phyloP scores from a whole-genome alignment of 208 protist genomes.

The Leishmania aethiopica region DNA sequence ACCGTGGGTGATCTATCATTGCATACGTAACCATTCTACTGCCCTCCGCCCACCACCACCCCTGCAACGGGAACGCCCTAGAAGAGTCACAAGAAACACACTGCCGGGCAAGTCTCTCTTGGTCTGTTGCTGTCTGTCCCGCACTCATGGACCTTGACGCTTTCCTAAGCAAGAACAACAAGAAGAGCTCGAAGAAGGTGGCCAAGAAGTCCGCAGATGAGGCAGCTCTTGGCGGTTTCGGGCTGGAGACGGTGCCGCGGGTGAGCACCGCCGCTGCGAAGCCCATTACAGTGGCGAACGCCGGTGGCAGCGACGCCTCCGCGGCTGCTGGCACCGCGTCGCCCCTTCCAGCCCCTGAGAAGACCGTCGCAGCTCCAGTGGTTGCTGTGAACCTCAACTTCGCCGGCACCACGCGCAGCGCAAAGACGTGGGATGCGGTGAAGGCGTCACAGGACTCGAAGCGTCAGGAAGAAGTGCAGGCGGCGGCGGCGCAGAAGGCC shows the following conservation, averaged over 20 bases:
- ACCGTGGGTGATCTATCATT: background rate
- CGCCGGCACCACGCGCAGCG: slow-evolving; percentile 32
- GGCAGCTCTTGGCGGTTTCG: slow-evolving; percentile 35
- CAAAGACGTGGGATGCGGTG: slow-evolving; percentile 66
- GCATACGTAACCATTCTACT: background rate
- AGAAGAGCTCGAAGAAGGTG: slow-evolving; percentile 61
- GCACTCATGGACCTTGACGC: slow-evolving; percentile 55
- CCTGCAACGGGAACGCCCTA: background rate
- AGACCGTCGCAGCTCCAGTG: slow-evolving; percentile 16
- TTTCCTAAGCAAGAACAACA: slow-evolving; percentile 72
- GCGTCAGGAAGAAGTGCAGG: slow-evolving; percentile 20
- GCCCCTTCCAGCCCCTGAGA: slow-evolving; percentile 5
- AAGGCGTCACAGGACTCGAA: slow-evolving; percentile 21
- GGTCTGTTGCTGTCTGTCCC: background rate
- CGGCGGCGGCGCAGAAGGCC: slow-evolving; percentile 23
- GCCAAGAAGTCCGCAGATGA: slow-evolving; percentile 60
- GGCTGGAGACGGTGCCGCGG: slow-evolving; percentile 41
- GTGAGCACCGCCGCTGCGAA: slow-evolving; percentile 18
- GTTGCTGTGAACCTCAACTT: slow-evolving; percentile 20
- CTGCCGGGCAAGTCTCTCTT: background rate
- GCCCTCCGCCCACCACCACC: background rate
- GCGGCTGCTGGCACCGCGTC: slow-evolving; percentile 3
- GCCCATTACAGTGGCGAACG: background rate
- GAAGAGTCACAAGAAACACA: background rate
- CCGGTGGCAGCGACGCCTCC: background rate